phyloP scores from a whole-genome alignment of 179 eudicot species.

The Beta macrorhiza region DNA sequence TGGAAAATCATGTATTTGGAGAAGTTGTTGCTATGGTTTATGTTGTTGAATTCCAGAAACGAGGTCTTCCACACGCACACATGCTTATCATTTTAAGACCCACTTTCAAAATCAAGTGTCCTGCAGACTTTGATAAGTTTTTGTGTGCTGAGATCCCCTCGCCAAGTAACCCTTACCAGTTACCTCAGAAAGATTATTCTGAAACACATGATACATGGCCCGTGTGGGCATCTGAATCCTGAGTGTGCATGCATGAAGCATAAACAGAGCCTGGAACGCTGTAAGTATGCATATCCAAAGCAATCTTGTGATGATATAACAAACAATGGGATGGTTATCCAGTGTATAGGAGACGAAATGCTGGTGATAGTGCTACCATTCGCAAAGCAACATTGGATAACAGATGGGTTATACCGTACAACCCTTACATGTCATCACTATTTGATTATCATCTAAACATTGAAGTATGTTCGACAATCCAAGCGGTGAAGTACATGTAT shows the following conservation, averaged over 20 bases:
- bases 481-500: conserved; percentile 27
- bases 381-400: conserved; percentile 17
- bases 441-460: conserved; percentile 30
- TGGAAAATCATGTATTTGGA: no score
- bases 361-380: neutral
- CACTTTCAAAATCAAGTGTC: no score
- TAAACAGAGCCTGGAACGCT: neutral
- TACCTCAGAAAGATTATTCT: neutral
- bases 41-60: no score
- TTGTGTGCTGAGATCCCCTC: conserved; percentile 17
- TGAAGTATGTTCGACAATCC: conserved; percentile 14
- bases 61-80: no score
- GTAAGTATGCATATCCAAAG: conserved; percentile 11
- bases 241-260: conserved; percentile 16
- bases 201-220: conserved; percentile 34
- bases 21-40: no score
- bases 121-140: neutral
- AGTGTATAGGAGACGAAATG: neutral
- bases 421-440: conserved; percentile 2
- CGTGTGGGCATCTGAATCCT: conserved; percentile 15
- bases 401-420: conserved; percentile 29
- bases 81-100: no score
- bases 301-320: neutral
- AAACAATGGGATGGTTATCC: neutral
- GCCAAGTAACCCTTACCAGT: neutral